Percentiles rank a stretch among this genome's conserved stretches.
Evolutionary conservation across 1,284 basidiomycete genomes (phyloP).

Genomic region (Boletellus dicymbophilus): DNA sequence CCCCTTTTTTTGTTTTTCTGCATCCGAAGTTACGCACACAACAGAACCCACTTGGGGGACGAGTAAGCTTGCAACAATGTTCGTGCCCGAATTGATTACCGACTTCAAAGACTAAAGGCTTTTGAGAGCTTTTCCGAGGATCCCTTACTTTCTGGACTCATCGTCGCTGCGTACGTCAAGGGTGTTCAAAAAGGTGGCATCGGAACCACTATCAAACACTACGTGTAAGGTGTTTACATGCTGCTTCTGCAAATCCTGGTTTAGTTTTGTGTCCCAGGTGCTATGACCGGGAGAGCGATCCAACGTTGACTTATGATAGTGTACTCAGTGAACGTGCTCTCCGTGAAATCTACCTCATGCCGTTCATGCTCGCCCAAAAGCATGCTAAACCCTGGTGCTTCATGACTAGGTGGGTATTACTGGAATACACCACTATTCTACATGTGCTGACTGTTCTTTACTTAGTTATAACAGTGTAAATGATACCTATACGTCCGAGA

Average conservation of each 20-base stretch:
- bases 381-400: constrained; percentile 69
- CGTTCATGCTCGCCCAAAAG: constrained; percentile 82
- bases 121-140: constrained; percentile 86
- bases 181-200: constrained; percentile 75
- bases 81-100: background rate
- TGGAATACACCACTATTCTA: background rate
- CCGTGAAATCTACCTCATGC: constrained; percentile 81
- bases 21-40: background rate
- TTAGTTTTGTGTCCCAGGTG: constrained; percentile 36
- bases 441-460: background rate
- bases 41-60: constrained; percentile 70
- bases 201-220: constrained; percentile 74
- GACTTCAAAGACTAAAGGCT: constrained; percentile 40
- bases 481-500: constrained; percentile 74
- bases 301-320: constrained; percentile 63
- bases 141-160: constrained; percentile 68
- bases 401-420: constrained; percentile 64
- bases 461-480: constrained; percentile 68
- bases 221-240: constrained; percentile 45
- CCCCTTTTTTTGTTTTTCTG: too few species aligned
- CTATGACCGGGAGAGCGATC: constrained; percentile 76
- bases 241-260: background rate
- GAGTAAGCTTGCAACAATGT: constrained; percentile 43
- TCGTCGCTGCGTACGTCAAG: constrained; percentile 72
- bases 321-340: constrained; percentile 69